Evolutionary conservation across 441 rosid genomes (phyloP).

Genomic region (Populus hybrid): DNA sequence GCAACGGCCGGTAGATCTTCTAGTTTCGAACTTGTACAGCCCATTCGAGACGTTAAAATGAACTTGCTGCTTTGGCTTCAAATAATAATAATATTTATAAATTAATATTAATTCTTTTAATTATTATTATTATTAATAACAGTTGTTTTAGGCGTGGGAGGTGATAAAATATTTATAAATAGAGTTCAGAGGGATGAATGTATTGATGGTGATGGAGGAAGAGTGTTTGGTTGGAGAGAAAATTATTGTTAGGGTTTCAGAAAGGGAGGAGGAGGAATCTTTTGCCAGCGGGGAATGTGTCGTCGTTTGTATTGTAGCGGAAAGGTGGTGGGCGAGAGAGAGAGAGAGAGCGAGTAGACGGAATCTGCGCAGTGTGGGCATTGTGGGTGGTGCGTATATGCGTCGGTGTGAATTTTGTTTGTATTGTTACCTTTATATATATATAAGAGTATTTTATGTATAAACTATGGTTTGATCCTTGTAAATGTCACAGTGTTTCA

Average conservation of each 20-base stretch:
- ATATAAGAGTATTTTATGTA: too few species aligned
- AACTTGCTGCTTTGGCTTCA: not conserved
- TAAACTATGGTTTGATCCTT: too few species aligned
- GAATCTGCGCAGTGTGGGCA: not conserved
- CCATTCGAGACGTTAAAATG: slow-evolving; percentile 35
- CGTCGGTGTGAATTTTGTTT: not conserved
- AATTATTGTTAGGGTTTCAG: not conserved
- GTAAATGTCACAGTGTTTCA: too few species aligned
- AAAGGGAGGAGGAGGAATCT: slow-evolving; percentile 6
- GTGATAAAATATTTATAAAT: too few species aligned
- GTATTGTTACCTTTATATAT: not conserved
- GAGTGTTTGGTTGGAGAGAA: not conserved
- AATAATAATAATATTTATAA: not conserved
- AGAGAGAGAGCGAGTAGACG: not conserved
- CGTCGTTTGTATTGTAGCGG: slow-evolving; percentile 52
- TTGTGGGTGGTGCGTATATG: not conserved
- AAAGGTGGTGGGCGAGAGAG: not conserved
- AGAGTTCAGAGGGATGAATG: not conserved
- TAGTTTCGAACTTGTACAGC: slow-evolving; percentile 78
- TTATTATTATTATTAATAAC: not conserved
- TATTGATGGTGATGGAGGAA: not conserved
- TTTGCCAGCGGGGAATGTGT: slow-evolving; percentile 59
- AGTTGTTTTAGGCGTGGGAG: not conserved
- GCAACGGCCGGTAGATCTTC: slow-evolving; percentile 95
- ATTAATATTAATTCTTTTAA: too few species aligned